Base-by-base conservation (phyloP, 2,329 filamentous ascomycete species). In the Penicillium sp. region DNA sequence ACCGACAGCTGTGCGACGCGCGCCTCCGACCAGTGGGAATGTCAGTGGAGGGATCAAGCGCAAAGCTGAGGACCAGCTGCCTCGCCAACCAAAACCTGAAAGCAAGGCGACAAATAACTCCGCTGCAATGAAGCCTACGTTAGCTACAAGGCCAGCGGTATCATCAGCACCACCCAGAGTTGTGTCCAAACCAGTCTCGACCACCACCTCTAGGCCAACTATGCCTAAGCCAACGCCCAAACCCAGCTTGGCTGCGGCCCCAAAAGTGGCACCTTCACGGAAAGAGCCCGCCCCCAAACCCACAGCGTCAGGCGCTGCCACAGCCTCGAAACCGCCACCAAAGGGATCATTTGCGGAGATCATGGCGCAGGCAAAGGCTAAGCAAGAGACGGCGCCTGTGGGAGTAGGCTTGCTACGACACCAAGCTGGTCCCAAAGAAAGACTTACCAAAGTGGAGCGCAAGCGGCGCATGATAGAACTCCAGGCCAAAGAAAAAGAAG, bases 311-410 rank as follows among this genome's bases (percentile, higher is more conserved):
- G 48, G 40, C 27, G 37, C 55, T 2, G 46, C 59, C 17, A 57
- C 61, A 19, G 70, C 69, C 12, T 69, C 72, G 25, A 79, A 78
- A 54, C 73, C 81, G 5, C 81, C 82, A 6, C 83, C 83, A 58
- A 83, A 82, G 65, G 82, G 83, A 29, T 84, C 82, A 1, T 88
- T 82, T 70, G 81, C 84, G 43, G 84, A 84, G 50, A 78, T 87
- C 43, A 79, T 88, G 72, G 78, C 79, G 57, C 79, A 81, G 64
- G 86, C 85, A 45, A 83, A 86, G 68, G 81, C 81, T 49, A 78
- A 79, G 56, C 79, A 77, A 66, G 74, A 80, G 50, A 75, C 78
- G 62, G 77, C 77, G 15, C 73, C 78, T 25, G 71, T 77, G 38
- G 65, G 73, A 54, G 71, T 82, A 38, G 83, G 82, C 40, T 75